phyloP scores from a whole-genome alignment of 805 yeast genomes.

The Yamadazyma nakazawae region DNA sequence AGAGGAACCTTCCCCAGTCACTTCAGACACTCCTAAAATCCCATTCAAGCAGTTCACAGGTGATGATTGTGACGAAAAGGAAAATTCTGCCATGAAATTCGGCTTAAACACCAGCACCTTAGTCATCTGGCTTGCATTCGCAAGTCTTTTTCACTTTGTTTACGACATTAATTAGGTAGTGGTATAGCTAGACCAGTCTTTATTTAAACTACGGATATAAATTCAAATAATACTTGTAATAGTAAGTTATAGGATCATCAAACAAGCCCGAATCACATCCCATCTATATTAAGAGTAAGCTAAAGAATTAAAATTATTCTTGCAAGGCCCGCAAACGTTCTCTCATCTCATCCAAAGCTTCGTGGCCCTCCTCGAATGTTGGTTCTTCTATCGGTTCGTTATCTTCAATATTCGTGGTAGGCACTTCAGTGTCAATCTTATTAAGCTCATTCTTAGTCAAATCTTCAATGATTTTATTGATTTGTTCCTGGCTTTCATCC shows the following conservation, averaged over 20 bases:
- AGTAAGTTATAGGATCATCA: not conserved
- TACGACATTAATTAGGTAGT: not conserved
- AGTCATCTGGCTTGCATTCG: slow-evolving; percentile 1
- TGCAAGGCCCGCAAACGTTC: slow-evolving; percentile 85
- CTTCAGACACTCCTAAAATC: not conserved
- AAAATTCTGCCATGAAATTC: not conserved
- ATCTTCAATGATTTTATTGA: slow-evolving; percentile 53
- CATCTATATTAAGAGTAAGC: not conserved
- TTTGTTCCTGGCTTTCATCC: slow-evolving; percentile 62
- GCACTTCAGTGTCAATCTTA: slow-evolving; percentile 33
- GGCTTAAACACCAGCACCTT: not conserved
- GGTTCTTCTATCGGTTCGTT: slow-evolving; percentile 17
- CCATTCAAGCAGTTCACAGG: slow-evolving; percentile 6
- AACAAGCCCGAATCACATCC: not conserved
- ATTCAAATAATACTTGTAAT: not conserved
- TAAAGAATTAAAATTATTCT: slow-evolving; percentile 12
- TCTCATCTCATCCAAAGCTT: slow-evolving; percentile 79
- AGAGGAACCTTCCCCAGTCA: not conserved
- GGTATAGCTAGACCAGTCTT: not conserved
- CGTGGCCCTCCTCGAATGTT: slow-evolving; percentile 50
- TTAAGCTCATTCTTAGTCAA: slow-evolving; percentile 40
- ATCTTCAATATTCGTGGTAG: slow-evolving; percentile 19
- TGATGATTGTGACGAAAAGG: not conserved
- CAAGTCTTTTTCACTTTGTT: not conserved
- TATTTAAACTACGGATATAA: not conserved